Base-by-base conservation (phyloP, 73 alveolate genomes). In the Paramecium caudatum region DNA sequence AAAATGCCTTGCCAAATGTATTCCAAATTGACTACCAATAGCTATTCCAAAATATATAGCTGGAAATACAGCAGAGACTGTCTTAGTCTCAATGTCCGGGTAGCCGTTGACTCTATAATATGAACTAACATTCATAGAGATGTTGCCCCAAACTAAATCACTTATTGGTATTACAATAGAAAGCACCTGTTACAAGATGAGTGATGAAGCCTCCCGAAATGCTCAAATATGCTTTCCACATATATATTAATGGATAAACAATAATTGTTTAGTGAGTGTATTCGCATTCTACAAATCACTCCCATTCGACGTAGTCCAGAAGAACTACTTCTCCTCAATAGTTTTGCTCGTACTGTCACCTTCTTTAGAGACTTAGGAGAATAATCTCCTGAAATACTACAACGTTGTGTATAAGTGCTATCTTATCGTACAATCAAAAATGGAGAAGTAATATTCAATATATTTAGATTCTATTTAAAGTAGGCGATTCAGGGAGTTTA, bases 401-500 rank as follows among this genome's bases (percentile, higher is more conserved):
- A 74, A 74, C 43, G 65, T 19, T 74, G 88, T 68, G 55, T 74
- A 8, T 27, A 16, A 3, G 88, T 74, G 1, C 47, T 74, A 16
- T 45, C 43, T n/a, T 74, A 39, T 37, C 17, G 65, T 13, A 41
- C 88, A 39, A 36, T 74, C 6, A 74, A 74, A 13, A 46, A 47
- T 25, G 19, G 25, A 41, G 88, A 74, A 47, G 88, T 74, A 74
- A 21, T 15, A 74, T 37, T 37, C 80, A 55, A 37, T 55, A 19
- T 23, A 37, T 55, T 43, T 55, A 55, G 80, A 74, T 43, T 9
- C 68, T 74, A 33, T 74, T 74, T 37, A 74, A 74, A 74, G 88
- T 86, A 86, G 93, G 93, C 13, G 93, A 86, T 37, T 15, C 46
- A 10, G 93, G 93, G 1, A 55, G 50, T 37, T 47, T 62, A 30